Evolutionary conservation across 1,284 basidiomycete genomes (phyloP).

Genomic region (Ceratobasidium theobromae): DNA sequence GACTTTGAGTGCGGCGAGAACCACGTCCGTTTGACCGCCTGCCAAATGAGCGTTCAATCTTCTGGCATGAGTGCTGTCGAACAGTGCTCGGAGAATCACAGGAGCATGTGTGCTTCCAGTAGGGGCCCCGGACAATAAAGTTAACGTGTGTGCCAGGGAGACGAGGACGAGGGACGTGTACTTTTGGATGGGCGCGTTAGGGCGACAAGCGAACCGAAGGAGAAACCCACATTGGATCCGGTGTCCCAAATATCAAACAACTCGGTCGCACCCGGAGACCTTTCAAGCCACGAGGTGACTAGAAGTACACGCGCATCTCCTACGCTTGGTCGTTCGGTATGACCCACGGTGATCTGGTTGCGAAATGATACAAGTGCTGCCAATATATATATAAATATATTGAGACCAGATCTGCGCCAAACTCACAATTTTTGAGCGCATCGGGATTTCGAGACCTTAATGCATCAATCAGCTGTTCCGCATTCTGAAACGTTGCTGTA

Average conservation of each 20-base stretch:
- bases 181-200: background rate
- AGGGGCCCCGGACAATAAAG: constrained; percentile 1
- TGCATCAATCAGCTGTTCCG: constrained; percentile 15
- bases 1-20: constrained; percentile 64
- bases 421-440: constrained; percentile 3
- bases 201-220: constrained; percentile 13
- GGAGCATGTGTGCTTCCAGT: constrained; percentile 47
- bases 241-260: constrained; percentile 64
- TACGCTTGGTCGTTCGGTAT: constrained; percentile 7
- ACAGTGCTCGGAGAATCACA: constrained; percentile 58
- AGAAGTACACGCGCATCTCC: constrained; percentile 59
- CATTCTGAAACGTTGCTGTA: constrained; percentile 4
- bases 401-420: background rate
- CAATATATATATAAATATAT: background rate
- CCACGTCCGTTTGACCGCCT: constrained; percentile 60
- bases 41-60: constrained; percentile 60
- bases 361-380: constrained; percentile 28
- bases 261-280: constrained; percentile 56
- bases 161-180: constrained; percentile 12
- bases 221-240: constrained; percentile 49
- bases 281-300: constrained; percentile 61
- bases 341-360: constrained; percentile 18
- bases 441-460: constrained; percentile 6
- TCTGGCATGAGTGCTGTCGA: constrained; percentile 56
- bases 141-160: constrained; percentile 2